Evolutionary conservation across 805 yeast genomes (phyloP).

Genomic region (Saccharomycopsis sp.): DNA sequence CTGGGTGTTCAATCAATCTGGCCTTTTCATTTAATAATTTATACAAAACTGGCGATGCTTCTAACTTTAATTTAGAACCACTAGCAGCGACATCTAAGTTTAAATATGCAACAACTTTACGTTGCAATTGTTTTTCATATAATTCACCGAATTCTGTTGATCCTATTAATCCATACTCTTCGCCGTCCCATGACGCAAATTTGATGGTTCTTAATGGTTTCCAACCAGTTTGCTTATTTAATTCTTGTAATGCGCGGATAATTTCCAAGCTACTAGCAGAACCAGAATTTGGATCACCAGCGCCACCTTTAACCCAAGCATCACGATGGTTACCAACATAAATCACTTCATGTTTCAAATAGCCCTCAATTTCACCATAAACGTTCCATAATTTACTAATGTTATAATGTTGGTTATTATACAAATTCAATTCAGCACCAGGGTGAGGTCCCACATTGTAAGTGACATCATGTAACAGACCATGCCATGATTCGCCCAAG

Average conservation of each 20-base stretch:
- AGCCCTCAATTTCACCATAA: conserved; percentile 54
- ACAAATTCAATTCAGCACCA: conserved; percentile 42
- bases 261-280: conserved; percentile 59
- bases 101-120: conserved; percentile 55
- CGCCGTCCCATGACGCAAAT: conserved; percentile 79
- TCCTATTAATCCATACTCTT: conserved; percentile 65
- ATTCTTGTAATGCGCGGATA: conserved; percentile 49
- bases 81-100: conserved; percentile 61
- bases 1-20: conserved; percentile 42
- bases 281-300: conserved; percentile 75
- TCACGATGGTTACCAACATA: conserved; percentile 74
- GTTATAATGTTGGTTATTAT: conserved; percentile 54
- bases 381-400: conserved; percentile 58
- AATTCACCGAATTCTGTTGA: conserved; percentile 75
- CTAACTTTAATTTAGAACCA: conserved; percentile 46
- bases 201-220: conserved; percentile 63
- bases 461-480: conserved; percentile 36
- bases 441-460: conserved; percentile 50
- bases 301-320: conserved; percentile 76
- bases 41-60: conserved; percentile 55
- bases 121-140: conserved; percentile 37
- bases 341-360: conserved; percentile 44
- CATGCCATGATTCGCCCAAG: conserved; percentile 40
- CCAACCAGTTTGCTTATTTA: conserved; percentile 51
- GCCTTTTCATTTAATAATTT: conserved; percentile 39